Evolutionary conservation across 768 basidiomycete genomes (phyloP).

Genomic region (Lentinula edodes): DNA sequence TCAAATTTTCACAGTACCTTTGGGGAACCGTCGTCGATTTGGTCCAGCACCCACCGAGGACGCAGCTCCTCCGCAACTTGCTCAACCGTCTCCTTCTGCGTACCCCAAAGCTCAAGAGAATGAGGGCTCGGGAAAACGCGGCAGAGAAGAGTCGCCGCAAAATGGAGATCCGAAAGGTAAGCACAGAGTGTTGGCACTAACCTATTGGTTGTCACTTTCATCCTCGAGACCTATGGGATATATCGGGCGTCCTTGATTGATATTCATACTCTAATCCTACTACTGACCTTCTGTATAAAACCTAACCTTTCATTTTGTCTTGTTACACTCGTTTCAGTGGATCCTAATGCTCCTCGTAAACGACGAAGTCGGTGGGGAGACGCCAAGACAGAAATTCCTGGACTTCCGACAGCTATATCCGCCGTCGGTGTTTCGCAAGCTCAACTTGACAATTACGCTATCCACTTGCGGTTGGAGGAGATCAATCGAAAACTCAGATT

Average conservation of each 20-base stretch:
- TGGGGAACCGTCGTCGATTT: constrained; percentile 87
- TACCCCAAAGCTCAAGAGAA: constrained; percentile 65
- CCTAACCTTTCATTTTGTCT: constrained; percentile 31
- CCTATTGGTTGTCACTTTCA: constrained; percentile 20
- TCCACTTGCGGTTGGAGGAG: constrained; percentile 93
- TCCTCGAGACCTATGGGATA: constrained; percentile 18
- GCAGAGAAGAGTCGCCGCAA: constrained; percentile 62
- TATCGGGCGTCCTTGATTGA: not conserved
- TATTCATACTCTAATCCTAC: constrained; percentile 15
- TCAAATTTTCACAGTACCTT: constrained; percentile 49
- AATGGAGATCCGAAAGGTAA: constrained; percentile 71
- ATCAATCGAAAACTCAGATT: constrained; percentile 92
- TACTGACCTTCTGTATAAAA: constrained; percentile 57
- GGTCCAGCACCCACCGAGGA: constrained; percentile 85
- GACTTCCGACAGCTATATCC: constrained; percentile 90
- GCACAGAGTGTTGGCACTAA: constrained; percentile 35
- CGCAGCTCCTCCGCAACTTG: constrained; percentile 74
- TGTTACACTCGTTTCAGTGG: constrained; percentile 52
- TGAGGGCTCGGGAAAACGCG: constrained; percentile 53
- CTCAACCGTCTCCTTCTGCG: constrained; percentile 82
- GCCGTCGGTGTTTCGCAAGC: constrained; percentile 91
- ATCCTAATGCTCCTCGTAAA: constrained; percentile 86
- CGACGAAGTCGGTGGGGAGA: constrained; percentile 98
- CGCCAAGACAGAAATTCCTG: constrained; percentile 84
- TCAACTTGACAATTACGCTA: constrained; percentile 97